These are phyloP conservation scores for Globisporangium viniferum DNA, from an alignment of 352 stramenopile species.

Conservation along the genomic window DNA sequence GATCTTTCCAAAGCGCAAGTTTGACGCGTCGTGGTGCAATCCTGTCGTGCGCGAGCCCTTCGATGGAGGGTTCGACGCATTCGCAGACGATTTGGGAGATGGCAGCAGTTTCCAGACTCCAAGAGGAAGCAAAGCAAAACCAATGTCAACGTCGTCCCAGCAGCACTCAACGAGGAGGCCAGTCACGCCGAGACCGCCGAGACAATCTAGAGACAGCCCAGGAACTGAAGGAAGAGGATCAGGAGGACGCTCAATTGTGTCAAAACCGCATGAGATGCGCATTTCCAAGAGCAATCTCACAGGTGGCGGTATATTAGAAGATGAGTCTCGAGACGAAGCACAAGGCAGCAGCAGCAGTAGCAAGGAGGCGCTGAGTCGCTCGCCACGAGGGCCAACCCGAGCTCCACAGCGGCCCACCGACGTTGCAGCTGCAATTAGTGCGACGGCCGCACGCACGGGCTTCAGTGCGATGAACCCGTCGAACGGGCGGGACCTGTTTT, in stretches of 20 bases:
- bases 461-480: constrained; percentile 9
- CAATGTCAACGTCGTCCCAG: neutral
- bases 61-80: neutral
- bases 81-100: neutral
- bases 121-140: neutral
- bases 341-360: neutral
- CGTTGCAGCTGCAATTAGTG: neutral
- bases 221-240: neutral
- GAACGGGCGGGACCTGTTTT: constrained; percentile 49
- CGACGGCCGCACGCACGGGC: neutral
- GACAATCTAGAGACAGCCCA: neutral
- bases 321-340: too few species aligned
- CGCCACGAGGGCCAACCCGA: neutral
- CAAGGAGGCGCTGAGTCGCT: neutral
- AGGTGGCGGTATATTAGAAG: neutral
- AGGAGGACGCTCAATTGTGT: neutral
- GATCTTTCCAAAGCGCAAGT: constrained; percentile 57
- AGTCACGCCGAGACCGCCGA: constrained; percentile 8
- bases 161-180: neutral
- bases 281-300: neutral
- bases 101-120: neutral
- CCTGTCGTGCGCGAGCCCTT: constrained; percentile 35
- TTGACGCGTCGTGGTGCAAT: constrained; percentile 77
- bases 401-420: neutral
- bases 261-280: neutral